Evolutionary conservation across 2,329 filamentous ascomycete genomes (phyloP).

Genomic region (Cladophialophora exuberans): DNA sequence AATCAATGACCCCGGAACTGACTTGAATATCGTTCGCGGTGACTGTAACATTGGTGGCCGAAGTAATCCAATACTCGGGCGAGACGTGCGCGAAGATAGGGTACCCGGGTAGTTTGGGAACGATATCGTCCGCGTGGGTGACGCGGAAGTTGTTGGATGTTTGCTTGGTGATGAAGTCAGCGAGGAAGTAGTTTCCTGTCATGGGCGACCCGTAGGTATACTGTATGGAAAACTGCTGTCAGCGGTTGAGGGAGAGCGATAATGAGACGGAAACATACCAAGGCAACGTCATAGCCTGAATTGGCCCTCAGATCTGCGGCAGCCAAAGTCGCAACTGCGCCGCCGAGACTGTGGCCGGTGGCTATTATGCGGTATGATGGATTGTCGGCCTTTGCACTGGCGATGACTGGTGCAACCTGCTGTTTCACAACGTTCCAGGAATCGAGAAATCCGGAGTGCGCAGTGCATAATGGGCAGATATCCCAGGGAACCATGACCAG

Average conservation of each 20-base stretch:
- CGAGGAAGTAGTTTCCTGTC: constrained; percentile 44
- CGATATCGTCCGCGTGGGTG: constrained; percentile 44
- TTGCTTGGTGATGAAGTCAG: constrained; percentile 43
- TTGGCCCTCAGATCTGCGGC: constrained; percentile 49
- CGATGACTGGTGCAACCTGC: constrained; percentile 44
- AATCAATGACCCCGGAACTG: constrained; percentile 39
- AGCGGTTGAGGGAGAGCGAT: not conserved
- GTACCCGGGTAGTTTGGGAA: constrained; percentile 44
- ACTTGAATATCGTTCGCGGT: constrained; percentile 39
- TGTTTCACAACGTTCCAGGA: constrained; percentile 47
- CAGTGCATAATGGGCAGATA: constrained; percentile 50
- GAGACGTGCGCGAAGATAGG: constrained; percentile 41
- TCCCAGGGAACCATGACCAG: constrained; percentile 37
- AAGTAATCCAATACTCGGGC: constrained; percentile 48
- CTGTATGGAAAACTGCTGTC: constrained; percentile 30
- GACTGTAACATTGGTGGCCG: constrained; percentile 35
- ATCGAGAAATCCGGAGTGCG: constrained; percentile 52
- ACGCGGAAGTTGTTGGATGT: constrained; percentile 40
- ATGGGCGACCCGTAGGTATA: constrained; percentile 50
- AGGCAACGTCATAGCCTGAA: constrained; percentile 43
- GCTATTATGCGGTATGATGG: constrained; percentile 49
- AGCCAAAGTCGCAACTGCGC: constrained; percentile 53
- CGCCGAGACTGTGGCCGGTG: constrained; percentile 57
- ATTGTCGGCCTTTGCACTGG: constrained; percentile 39
- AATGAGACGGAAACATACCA: constrained; percentile 39